Evolutionary conservation across 2,329 filamentous ascomycete genomes (phyloP).

Genomic region (Calonectria fujianensis): DNA sequence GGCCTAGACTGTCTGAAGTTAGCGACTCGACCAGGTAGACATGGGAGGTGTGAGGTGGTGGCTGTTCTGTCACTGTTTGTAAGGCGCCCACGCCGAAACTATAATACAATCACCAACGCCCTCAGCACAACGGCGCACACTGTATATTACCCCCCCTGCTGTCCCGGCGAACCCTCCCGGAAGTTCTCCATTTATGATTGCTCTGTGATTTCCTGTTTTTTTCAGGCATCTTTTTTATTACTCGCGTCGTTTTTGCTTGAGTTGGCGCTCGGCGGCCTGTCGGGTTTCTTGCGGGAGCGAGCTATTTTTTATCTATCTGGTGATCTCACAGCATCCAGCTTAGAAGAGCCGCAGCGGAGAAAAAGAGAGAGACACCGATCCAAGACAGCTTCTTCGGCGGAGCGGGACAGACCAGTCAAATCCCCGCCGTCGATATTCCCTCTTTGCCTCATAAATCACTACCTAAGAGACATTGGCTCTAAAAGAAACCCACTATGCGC

Average conservation of each 20-base stretch:
- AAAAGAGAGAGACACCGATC: not conserved
- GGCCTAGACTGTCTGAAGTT: not conserved
- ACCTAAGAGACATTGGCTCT: not conserved
- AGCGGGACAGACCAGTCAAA: not conserved
- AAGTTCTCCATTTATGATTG: not conserved
- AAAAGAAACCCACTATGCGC: not conserved
- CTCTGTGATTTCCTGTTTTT: not conserved
- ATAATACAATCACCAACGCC: constrained; percentile 20
- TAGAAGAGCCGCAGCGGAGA: not conserved
- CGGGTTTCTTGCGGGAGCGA: not conserved
- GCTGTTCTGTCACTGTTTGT: not conserved
- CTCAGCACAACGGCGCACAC: constrained; percentile 11
- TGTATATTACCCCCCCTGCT: not conserved
- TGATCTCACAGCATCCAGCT: not conserved
- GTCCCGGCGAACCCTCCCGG: not conserved
- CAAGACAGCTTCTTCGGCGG: constrained; percentile 10
- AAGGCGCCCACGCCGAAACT: constrained; percentile 9
- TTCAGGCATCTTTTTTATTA: not conserved
- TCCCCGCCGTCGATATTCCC: not conserved
- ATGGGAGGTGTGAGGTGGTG: not conserved
- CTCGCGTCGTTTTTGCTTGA: not conserved
- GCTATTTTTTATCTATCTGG: not conserved
- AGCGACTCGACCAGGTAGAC: not conserved
- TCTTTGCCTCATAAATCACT: not conserved
- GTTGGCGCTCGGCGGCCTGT: not conserved